Evolutionary conservation across 192 early-diverging fungal species (phyloP).

Genomic region (Backusella australiensis): DNA sequence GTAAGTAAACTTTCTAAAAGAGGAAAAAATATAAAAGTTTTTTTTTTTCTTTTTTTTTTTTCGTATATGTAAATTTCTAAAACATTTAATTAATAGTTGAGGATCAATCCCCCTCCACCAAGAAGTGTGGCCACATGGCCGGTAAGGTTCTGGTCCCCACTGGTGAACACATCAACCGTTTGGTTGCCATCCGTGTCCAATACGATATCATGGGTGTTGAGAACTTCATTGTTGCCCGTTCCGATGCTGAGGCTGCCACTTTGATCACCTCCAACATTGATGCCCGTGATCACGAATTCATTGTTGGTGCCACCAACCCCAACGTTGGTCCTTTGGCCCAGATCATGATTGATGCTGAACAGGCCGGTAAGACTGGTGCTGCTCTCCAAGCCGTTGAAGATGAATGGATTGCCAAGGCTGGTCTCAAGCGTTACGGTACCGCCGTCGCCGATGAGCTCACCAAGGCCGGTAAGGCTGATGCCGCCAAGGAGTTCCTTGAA

Average conservation of each 20-base stretch:
- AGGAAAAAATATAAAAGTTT: not conserved
- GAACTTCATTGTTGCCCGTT: conserved; percentile 90
- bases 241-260: conserved; percentile 97
- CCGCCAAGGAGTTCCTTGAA: conserved; percentile 40
- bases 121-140: conserved; percentile 99
- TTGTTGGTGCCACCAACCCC: conserved; percentile 89
- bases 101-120: conserved; percentile 94
- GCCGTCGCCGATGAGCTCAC: conserved; percentile 80
- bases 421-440: conserved; percentile 80
- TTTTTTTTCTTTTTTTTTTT: not conserved
- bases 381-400: conserved; percentile 85
- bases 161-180: conserved; percentile 96
- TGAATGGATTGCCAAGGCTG: conserved; percentile 80
- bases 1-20: conserved; percentile 21
- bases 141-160: conserved; percentile 98
- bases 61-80: conserved; percentile 2
- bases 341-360: conserved; percentile 80
- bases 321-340: conserved; percentile 63
- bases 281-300: conserved; percentile 93
- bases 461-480: conserved; percentile 58
- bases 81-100: conserved; percentile 48
- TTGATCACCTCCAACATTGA: conserved; percentile 97
- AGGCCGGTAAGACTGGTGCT: conserved; percentile 66
- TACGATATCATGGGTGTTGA: conserved; percentile 99
- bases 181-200: conserved; percentile 94